These are phyloP conservation scores for Tagetes patula DNA, from an alignment of 129 eudicot species.

Conservation along the genomic window DNA sequence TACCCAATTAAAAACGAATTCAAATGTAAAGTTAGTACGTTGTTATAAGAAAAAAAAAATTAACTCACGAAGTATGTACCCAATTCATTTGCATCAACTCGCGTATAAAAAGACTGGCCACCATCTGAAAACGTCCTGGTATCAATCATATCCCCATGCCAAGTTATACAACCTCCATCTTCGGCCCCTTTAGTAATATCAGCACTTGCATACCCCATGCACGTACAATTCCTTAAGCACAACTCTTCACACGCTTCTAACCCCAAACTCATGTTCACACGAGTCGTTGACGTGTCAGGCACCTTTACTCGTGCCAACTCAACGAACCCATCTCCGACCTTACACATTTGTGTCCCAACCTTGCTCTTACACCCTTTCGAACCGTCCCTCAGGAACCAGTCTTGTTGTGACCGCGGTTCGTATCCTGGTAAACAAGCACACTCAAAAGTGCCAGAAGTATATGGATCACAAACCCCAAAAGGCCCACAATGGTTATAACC, in stretches of 20 bases:
- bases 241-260: constrained; percentile 36
- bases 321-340: constrained; percentile 43
- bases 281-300: constrained; percentile 42
- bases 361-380: constrained; percentile 42
- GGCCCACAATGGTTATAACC: constrained; percentile 41
- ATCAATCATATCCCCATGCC: constrained; percentile 49
- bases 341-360: constrained; percentile 19
- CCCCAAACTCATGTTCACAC: constrained; percentile 40
- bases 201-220: constrained; percentile 45
- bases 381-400: constrained; percentile 54
- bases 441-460: constrained; percentile 24
- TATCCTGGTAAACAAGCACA: constrained; percentile 47
- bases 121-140: constrained; percentile 37
- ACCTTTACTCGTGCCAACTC: constrained; percentile 38
- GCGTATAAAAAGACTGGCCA: constrained; percentile 51
- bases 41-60: too few relatives aligned
- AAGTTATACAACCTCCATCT: constrained; percentile 45
- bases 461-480: constrained; percentile 37
- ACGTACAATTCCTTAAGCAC: constrained; percentile 54
- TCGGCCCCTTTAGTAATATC: constrained; percentile 30
- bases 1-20: constrained; percentile 31
- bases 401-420: constrained; percentile 35
- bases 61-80: constrained; percentile 33
- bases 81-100: constrained; percentile 50
- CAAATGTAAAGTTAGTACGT: too few relatives aligned